A percentile compares a stretch with the other conserved stretches of the same genome.
These are phyloP conservation scores for Suillus cothurnatus DNA, from an alignment of 768 basidiomycete species.

Conservation along the genomic window DNA sequence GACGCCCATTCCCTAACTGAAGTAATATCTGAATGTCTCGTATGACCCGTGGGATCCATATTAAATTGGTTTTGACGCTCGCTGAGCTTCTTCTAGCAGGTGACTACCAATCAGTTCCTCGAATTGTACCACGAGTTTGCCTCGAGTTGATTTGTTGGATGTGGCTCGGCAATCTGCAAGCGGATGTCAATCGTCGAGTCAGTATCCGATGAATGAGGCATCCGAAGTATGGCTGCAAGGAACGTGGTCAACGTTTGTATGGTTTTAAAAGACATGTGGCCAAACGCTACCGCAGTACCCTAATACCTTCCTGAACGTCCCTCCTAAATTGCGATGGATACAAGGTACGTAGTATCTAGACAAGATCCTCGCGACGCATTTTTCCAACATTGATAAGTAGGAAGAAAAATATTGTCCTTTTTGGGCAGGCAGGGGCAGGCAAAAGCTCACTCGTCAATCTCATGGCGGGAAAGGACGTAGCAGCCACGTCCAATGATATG, in stretches of 20 bases:
- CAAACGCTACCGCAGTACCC: not conserved
- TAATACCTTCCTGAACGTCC: not conserved
- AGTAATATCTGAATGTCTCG: not conserved
- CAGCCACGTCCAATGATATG: constrained; percentile 29
- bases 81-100: not conserved
- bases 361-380: not conserved
- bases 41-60: not conserved
- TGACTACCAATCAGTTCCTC: not conserved
- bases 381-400: not conserved
- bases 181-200: not conserved
- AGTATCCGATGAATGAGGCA: not conserved
- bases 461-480: constrained; percentile 26
- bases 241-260: not conserved
- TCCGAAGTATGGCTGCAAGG: not conserved
- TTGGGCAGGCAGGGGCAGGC: constrained; percentile 43
- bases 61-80: not conserved
- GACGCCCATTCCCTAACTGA: not conserved
- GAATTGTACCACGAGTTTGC: not conserved
- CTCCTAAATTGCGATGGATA: not conserved
- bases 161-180: not conserved
- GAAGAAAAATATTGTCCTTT: constrained; percentile 40
- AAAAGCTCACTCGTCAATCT: constrained; percentile 36
- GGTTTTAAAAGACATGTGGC: not conserved
- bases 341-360: not conserved
- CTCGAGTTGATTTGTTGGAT: not conserved